Base-by-base conservation (phyloP, 805 yeast genomes). In the Priceomyces medius region DNA sequence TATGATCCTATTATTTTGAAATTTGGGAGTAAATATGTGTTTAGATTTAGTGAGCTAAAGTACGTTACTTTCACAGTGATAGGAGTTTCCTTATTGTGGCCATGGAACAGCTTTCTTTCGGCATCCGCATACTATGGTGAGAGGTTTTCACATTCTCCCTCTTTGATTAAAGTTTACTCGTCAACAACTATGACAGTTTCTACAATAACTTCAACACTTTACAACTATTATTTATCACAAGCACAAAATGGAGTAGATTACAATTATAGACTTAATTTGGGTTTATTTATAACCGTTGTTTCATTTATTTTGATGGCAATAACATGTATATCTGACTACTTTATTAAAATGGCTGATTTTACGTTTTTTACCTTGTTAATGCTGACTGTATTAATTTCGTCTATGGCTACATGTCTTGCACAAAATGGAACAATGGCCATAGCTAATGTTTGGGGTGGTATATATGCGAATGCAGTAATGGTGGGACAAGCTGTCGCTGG, bases 401-500 rank as follows among this genome's bases (percentile, higher is more conserved):
- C 96, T 3, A 51, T 83, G 37, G 95, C 95, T 12, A 81, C 93
- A 1, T 83, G 95, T 24, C 65, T 83, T 48, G 83, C 93, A 2
- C 99, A 91, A 55, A 91, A 88, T 54, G 97, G 97, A 9, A 74
- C 86, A 7, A 80, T 90, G 81, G 96, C 98, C 4, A 73, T 88
- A 31, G 93, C 84, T 2, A 86, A 87, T 53, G 79, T 84, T 1
- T 71, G 80, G 56, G 90, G 93, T 3, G 74, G 88, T 1, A 74
- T 80, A 10, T 86, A 78, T 57, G 90, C 95, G 8, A 96, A 93
- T 55, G 95, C 86, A 0, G 85, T 85, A 2, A 87, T 93, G 85
- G 90, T 90, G 3, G 99, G 99, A 1, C 96, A 91, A 61, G 96
- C 96, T 0, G 68, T 91, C 13, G 88, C 97, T 0, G 99, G 99